Base-by-base conservation (phyloP, 306 rosid species). In the Betula pendula region DNA sequence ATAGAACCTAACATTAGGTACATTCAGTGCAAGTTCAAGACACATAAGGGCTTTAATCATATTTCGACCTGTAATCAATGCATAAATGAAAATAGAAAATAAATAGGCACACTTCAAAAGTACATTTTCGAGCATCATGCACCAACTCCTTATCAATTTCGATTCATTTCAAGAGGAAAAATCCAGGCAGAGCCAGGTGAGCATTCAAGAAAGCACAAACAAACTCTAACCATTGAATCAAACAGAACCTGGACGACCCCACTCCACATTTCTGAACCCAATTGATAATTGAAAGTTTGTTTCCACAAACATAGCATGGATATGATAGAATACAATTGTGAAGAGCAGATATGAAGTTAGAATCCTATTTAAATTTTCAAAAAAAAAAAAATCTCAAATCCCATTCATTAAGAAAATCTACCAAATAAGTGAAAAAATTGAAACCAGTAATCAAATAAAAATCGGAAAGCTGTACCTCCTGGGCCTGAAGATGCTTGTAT, bases 401-500 rank as follows among this genome's bases (percentile, higher is more conserved):
- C 55, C n/a, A 50, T 0, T 50, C 8, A 16, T 6, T 50, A 24
- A 24, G 5, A n/a, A 42, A 20, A 68, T 40, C 13, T 4, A 42
- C 42, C 22, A 68, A 38, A 5, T 19, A 68, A 68, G 25, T 8
- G 19, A 19, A 19, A 5, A 40, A 68, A n/a, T n/a, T n/a, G n/a
- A n/a, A n/a, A n/a, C n/a, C n/a, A n/a, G n/a, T n/a, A 25, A 72
- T 17, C 0, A 6, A 33, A 51, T 19, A 44, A 19, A 22, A 73
- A 56, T 9, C 15, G 19, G 3, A 29, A 9, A 7, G 8, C 6
- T 38, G 7, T 71, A 76, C 81, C 85, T 81, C 85, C 71, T 77
- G 22, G 22, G 74, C 35, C 2, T n/a, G 81, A 81, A 77, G 79
- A 72, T 81, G 72, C 17, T 9, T 35, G 55, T 77, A 77, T 50